These are phyloP conservation scores for Acrodontium crateriforme DNA, from an alignment of 2,329 filamentous ascomycete genomes.

Conservation along the genomic window DNA sequence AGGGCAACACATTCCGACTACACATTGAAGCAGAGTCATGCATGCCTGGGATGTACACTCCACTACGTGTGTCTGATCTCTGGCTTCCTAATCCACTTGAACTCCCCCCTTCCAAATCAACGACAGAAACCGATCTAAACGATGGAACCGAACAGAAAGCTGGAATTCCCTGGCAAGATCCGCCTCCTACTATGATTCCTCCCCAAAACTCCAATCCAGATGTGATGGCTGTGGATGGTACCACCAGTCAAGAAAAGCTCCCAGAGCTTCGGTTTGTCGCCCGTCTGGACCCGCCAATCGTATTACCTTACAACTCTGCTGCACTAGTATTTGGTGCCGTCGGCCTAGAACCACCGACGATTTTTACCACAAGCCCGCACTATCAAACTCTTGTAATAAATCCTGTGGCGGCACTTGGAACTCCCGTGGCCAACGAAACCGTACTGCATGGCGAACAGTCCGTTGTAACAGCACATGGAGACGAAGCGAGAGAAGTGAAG, in stretches of 20 bases:
- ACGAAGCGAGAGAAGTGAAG: slow-evolving; percentile 8
- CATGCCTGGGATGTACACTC: slow-evolving; percentile 35
- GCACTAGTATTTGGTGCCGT: slow-evolving; percentile 47
- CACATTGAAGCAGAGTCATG: slow-evolving; percentile 48
- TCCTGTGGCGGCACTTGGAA: neutral
- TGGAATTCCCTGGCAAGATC: slow-evolving; percentile 49
- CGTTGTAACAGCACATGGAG: slow-evolving; percentile 5
- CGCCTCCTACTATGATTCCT: slow-evolving; percentile 46
- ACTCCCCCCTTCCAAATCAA: no score
- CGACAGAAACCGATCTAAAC: no score
- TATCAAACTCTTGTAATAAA: slow-evolving; percentile 13
- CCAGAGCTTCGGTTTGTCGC: slow-evolving; percentile 64
- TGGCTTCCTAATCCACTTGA: slow-evolving; percentile 62
- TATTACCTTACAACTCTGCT: slow-evolving; percentile 52
- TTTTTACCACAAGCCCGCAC: slow-evolving; percentile 5
- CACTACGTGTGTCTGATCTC: slow-evolving; percentile 55
- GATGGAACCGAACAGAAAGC: slow-evolving; percentile 42
- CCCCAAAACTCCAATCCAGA: slow-evolving; percentile 28
- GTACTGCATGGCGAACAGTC: slow-evolving; percentile 2
- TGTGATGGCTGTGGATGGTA: slow-evolving; percentile 40
- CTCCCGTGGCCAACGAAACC: slow-evolving; percentile 1
- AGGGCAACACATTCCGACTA: slow-evolving; percentile 46
- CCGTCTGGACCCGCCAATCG: slow-evolving; percentile 58
- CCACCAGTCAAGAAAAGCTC: slow-evolving; percentile 34
- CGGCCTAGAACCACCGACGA: slow-evolving; percentile 40